A percentile compares a stretch with the other conserved stretches of the same genome.
These are phyloP conservation scores for Cercospora sp. DNA, from an alignment of 2,329 filamentous ascomycete species.

Conservation along the genomic window DNA sequence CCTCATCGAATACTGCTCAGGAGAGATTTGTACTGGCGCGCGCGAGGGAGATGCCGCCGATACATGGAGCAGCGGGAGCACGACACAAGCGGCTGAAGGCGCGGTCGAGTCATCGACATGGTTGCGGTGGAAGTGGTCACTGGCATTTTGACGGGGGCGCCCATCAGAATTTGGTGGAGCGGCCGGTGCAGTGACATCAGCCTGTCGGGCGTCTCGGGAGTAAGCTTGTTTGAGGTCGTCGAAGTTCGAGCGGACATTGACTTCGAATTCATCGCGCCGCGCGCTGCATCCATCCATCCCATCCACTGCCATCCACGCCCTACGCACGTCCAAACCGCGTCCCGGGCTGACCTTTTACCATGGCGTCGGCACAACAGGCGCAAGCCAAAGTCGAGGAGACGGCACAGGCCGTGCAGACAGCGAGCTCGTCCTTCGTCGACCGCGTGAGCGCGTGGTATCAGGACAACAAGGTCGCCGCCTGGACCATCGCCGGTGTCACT, in stretches of 20 bases:
- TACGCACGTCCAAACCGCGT: constrained; percentile 2
- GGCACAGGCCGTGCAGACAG: constrained; percentile 41
- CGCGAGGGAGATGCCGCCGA: not conserved
- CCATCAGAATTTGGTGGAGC: constrained; percentile 3
- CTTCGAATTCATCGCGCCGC: constrained; percentile 10
- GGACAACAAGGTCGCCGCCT: constrained; percentile 93
- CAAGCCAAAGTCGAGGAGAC: constrained; percentile 26
- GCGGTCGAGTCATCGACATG: not conserved
- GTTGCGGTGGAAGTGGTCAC: not conserved
- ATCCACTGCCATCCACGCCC: constrained; percentile 14
- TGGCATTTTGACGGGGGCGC: not conserved
- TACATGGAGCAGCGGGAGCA: not conserved
- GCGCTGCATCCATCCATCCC: constrained; percentile 11
- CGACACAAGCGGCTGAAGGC: not conserved
- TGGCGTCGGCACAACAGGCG: constrained; percentile 23
- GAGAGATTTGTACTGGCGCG: not conserved
- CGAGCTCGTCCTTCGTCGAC: constrained; percentile 77
- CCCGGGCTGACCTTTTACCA: constrained; percentile 13
- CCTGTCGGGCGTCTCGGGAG: constrained; percentile 1
- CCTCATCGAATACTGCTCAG: not conserved
- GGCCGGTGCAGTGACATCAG: not conserved
- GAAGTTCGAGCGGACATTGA: constrained; percentile 8
- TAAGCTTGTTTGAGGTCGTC: constrained; percentile 9
- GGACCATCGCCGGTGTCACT: constrained; percentile 93
- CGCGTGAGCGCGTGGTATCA: constrained; percentile 87